Evolutionary conservation across 768 basidiomycete genomes (phyloP).

Genomic region (Termitomyces sp.): DNA sequence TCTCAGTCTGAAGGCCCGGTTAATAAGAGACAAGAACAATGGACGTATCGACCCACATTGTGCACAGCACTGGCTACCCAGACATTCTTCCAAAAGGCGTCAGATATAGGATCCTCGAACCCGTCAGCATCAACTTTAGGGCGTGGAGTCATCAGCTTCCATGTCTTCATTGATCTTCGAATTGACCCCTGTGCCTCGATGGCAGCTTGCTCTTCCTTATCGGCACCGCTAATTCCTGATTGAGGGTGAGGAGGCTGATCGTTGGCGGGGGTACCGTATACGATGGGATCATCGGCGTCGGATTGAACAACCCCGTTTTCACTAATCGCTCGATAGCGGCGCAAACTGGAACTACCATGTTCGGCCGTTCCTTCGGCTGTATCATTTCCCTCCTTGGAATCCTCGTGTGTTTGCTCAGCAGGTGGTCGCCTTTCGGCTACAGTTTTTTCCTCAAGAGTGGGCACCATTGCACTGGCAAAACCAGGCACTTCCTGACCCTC

Average conservation of each 20-base stretch:
- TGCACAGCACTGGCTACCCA: constrained; percentile 88
- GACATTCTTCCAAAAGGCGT: constrained; percentile 84
- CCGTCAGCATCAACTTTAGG: constrained; percentile 72
- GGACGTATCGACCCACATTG: constrained; percentile 57
- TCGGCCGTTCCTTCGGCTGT: constrained; percentile 4
- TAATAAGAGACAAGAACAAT: constrained; percentile 2
- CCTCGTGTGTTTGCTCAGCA: constrained; percentile 21
- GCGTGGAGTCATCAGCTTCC: constrained; percentile 62
- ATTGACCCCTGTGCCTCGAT: constrained; percentile 46
- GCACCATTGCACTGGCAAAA: constrained; percentile 60
- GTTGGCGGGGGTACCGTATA: constrained; percentile 56
- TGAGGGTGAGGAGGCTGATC: constrained; percentile 46
- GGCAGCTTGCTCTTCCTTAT: constrained; percentile 48
- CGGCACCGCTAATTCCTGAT: constrained; percentile 37
- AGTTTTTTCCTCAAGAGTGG: constrained; percentile 67
- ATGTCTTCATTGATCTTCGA: constrained; percentile 53
- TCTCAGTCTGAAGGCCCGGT: constrained; percentile 67
- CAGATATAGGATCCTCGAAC: constrained; percentile 87
- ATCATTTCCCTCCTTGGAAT: constrained; percentile 1
- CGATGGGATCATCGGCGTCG: constrained; percentile 37
- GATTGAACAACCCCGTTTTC: constrained; percentile 23
- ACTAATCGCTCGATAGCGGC: not conserved
- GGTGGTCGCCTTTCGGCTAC: constrained; percentile 46
- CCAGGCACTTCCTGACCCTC: constrained; percentile 49
- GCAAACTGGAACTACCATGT: not conserved